Conservation (phyloP, 208 protist species). For the Novymonas esmeraldas region DNA sequence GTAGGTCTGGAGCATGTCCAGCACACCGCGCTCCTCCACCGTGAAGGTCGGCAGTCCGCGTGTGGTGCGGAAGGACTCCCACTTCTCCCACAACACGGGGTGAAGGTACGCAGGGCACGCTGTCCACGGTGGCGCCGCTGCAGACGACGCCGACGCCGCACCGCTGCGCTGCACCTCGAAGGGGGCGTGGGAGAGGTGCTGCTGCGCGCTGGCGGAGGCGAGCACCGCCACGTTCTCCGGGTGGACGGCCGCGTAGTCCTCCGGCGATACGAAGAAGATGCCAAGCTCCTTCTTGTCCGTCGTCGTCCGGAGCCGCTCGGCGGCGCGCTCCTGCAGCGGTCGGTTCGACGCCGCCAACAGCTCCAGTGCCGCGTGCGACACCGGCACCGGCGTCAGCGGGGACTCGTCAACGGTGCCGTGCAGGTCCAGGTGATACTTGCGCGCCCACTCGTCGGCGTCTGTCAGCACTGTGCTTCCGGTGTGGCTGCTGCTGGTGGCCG, state of each 20-base stretch:
- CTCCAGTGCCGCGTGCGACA: constrained; percentile 30
- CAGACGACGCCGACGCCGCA: not conserved
- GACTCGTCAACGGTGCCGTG: constrained; percentile 56
- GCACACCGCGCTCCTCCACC: constrained; percentile 66
- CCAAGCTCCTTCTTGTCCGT: constrained; percentile 30
- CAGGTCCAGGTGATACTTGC: constrained; percentile 68
- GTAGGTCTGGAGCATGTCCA: constrained; percentile 82
- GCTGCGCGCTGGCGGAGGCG: constrained; percentile 46
- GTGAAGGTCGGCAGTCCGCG: constrained; percentile 45
- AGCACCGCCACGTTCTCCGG: constrained; percentile 59
- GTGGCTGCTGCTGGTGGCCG: not conserved
- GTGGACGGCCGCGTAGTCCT: constrained; percentile 44
- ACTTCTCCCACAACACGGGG: constrained; percentile 70
- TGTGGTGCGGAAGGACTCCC: constrained; percentile 50
- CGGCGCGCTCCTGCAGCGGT: constrained; percentile 16
- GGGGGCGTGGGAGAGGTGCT: constrained; percentile 55
- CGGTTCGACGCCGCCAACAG: constrained; percentile 41
- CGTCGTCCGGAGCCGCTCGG: constrained; percentile 9
- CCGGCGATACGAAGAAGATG: constrained; percentile 46
- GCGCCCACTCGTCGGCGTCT: constrained; percentile 55
- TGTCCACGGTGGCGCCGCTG: constrained; percentile 9
- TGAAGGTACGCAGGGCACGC: constrained; percentile 63
- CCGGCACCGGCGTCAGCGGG: constrained; percentile 39
- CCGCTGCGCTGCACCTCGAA: constrained; percentile 34
- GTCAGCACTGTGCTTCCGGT: constrained; percentile 2